Evolutionary conservation across 176 grass and related monocot genomes (phyloP), one percentile per base, ranked within the genome.

Genomic region (barley (Hordeum vulgare)): DNA sequence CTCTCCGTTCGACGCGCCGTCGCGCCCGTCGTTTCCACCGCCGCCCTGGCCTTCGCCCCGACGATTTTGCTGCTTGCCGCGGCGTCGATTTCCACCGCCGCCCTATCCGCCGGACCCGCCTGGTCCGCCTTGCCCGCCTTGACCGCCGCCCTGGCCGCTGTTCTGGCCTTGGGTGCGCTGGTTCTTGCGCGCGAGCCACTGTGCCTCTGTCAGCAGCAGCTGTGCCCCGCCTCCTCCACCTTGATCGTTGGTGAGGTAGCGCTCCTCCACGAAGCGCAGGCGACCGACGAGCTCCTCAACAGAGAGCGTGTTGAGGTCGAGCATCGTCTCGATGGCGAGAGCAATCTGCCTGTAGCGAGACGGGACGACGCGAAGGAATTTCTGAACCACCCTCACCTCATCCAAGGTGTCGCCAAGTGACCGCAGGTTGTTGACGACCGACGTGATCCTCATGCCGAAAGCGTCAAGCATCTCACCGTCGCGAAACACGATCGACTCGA

Each of bases 331-430:
- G 31, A 66, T 66, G 4, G 61, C 13, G 1, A 64, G 3, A 1
- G 27, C 27, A 5, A 65, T 17, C 5, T 35, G 28, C 0, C 5
- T 20, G 15, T 66, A 66, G 0, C 6, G 14, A 0, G 64, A 8
- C 0, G 9, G 67, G 0, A 39, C 34, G 0, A 71, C 21, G 0
- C 37, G 10, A 0, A 71, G 21, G 21, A 71, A 13, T 11, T 71
- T 71, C 10, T 71, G 39, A 0, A 71, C 4, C 0, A 69, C 66
- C 0, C 15, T 12, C 5, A 29, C 6, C 6, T 36, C 64, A 0
- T 36, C 17, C 15, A 67, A 5, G 0, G 29, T 1, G 2, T 42
- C 66, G 0, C 34, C 21, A 0, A 71, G 37, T 0, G 4, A 0
- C 0, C 5, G 35, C 10, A 71, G 9, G 4, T 71, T 71, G 2